Evolutionary conservation across 1,284 basidiomycete species (phyloP).

Genomic region (Omphalotus olearius): DNA sequence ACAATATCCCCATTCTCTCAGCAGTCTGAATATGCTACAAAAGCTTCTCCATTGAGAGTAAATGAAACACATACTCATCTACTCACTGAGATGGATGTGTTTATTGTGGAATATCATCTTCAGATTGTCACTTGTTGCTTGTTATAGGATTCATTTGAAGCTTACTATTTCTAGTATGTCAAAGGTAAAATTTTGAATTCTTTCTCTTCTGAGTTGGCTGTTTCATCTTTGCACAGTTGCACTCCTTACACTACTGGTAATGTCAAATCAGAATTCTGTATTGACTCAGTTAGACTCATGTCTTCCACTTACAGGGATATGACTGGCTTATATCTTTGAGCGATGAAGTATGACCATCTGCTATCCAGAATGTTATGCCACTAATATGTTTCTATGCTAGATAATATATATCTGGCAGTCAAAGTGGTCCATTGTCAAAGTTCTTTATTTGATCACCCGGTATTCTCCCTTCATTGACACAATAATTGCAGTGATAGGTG

Average conservation of each 20-base stretch:
- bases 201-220: not conserved
- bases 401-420: slow-evolving; percentile 21
- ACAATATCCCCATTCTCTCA: too few species aligned
- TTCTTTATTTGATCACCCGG: slow-evolving; percentile 20
- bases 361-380: not conserved
- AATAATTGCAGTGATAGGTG: slow-evolving; percentile 4
- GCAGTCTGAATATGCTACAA: too few species aligned
- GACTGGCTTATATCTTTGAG: slow-evolving; percentile 8
- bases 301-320: not conserved
- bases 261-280: not conserved
- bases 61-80: too few species aligned
- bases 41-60: too few species aligned
- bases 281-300: not conserved
- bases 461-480: slow-evolving; percentile 18
- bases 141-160: not conserved
- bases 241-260: slow-evolving; percentile 6
- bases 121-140: slow-evolving; percentile 4
- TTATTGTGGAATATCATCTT: slow-evolving; percentile 1
- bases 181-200: not conserved
- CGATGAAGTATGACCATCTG: not conserved
- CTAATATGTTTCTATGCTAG: slow-evolving; percentile 3
- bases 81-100: not conserved
- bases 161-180: slow-evolving; percentile 1
- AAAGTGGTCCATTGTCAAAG: slow-evolving; percentile 19
- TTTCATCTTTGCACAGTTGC: not conserved